phyloP scores from a whole-genome alignment of 768 basidiomycete species.

The Trametes cinnabarina region DNA sequence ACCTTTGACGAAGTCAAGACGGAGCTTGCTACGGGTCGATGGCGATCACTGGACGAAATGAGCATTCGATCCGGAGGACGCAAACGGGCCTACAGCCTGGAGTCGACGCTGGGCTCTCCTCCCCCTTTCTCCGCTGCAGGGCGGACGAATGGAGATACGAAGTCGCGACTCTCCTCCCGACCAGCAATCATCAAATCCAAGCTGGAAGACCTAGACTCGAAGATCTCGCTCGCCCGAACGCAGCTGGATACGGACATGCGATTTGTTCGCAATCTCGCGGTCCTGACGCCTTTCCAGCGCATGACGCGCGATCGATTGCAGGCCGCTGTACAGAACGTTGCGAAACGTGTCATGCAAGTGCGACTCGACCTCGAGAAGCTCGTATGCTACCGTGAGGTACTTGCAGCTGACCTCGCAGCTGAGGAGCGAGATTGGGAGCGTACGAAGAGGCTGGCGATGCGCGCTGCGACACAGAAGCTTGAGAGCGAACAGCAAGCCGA shows the following conservation, averaged over 20 bases:
- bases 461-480: conserved; percentile 67
- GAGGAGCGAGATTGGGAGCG: conserved; percentile 66
- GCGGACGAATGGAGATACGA: conserved; percentile 9
- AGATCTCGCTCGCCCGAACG: conserved; percentile 50
- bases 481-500: conserved; percentile 19
- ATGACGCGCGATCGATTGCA: conserved; percentile 77
- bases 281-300: conserved; percentile 85
- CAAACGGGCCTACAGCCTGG: conserved; percentile 34
- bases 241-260: conserved; percentile 70
- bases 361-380: conserved; percentile 74
- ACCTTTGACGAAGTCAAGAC: conserved; percentile 88
- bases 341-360: conserved; percentile 61
- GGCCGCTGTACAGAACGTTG: conserved; percentile 55
- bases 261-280: conserved; percentile 75
- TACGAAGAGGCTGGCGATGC: conserved; percentile 69
- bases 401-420: conserved; percentile 70
- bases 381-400: conserved; percentile 71
- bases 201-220: conserved; percentile 61
- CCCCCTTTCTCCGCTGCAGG: conserved; percentile 11
- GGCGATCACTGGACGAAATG: conserved; percentile 33
- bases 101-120: conserved; percentile 24
- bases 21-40: conserved; percentile 60
- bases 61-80: conserved; percentile 25
- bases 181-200: conserved; percentile 57
- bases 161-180: conserved; percentile 46